Base-by-base conservation (phyloP, 495 filamentous ascomycete species). In the Evernia prunastri region DNA sequence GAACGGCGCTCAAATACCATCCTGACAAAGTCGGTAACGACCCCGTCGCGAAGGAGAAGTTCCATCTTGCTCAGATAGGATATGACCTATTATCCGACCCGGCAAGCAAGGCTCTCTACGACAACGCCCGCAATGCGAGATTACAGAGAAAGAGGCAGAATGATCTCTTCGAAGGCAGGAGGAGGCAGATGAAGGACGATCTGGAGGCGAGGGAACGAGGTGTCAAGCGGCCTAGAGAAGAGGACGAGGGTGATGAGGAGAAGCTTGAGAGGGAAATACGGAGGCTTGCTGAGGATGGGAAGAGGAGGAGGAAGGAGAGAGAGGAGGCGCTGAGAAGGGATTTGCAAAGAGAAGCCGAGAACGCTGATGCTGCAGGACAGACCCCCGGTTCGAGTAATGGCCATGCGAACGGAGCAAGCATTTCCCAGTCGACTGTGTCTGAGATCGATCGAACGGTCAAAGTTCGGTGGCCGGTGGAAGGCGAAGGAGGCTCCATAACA, bases 1-100 rank as follows among this genome's bases (percentile, higher is more conserved):
- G 89, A 72, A 88, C 91, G 6, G 90, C 95, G 0, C 80, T 97
- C 13, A 91, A 89, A 73, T 90, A 91, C 72, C 94, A 98, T 73
- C 94, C 94, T 13, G 93, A 96, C 79, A 89, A 88, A 82, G 87
- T 70, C 33, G 74, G 81, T 45, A 82, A 82, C 69, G 79, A 85
- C 39, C 70, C 76, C 13, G 78, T 77, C 45, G 85, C 86, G 37
- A 80, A 84, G 64, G 87, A 88, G 63, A 88, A 84, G 69, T 92
- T 91, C 72, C 86, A 91, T 68, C 78, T 86, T n/a, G 79, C 90
- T 20, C 83, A 84, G 56, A 84, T 89, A 66, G 89, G 87, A 40
- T 81, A 87, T 76, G 87, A 90, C 76, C 82, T 91, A 0, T 81
- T 91, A 47, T 82, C 81, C 1, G 86, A 90, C 66, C 76, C 84